phyloP scores from a whole-genome alignment of 164 flowering plant species.

The Aristolochia californica region DNA sequence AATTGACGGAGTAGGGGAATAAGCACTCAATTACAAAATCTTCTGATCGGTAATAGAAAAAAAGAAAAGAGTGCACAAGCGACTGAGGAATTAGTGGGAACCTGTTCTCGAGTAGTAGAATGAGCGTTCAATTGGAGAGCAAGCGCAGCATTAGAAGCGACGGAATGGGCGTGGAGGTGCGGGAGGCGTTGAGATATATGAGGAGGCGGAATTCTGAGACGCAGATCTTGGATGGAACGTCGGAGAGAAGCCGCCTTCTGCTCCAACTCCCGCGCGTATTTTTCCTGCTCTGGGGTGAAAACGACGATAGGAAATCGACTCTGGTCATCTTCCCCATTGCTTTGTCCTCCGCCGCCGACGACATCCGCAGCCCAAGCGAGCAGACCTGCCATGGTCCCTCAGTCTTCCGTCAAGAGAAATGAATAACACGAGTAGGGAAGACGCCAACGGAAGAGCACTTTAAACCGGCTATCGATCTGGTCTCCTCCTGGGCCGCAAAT shows the following conservation, averaged over 20 bases:
- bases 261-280: conserved; percentile 45
- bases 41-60: background rate
- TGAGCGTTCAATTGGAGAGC: conserved; percentile 72
- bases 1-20: too few species aligned
- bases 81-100: conserved; percentile 4
- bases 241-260: conserved; percentile 42
- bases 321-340: conserved; percentile 23
- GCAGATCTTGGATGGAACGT: conserved; percentile 82
- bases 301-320: conserved; percentile 15
- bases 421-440: too few species aligned
- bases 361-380: conserved; percentile 99
- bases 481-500: too few species aligned
- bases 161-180: conserved; percentile 84
- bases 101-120: conserved; percentile 75
- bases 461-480: too few species aligned
- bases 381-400: conserved; percentile 66
- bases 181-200: conserved; percentile 88
- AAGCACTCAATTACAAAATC: too few species aligned
- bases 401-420: too few species aligned
- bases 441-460: too few species aligned
- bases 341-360: conserved; percentile 42
- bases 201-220: conserved; percentile 71
- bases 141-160: conserved; percentile 84
- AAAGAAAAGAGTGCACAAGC: background rate
- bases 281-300: conserved; percentile 60